Evolutionary conservation across 192 early-diverging fungal species (phyloP).

Genomic region (Podila horticola): DNA sequence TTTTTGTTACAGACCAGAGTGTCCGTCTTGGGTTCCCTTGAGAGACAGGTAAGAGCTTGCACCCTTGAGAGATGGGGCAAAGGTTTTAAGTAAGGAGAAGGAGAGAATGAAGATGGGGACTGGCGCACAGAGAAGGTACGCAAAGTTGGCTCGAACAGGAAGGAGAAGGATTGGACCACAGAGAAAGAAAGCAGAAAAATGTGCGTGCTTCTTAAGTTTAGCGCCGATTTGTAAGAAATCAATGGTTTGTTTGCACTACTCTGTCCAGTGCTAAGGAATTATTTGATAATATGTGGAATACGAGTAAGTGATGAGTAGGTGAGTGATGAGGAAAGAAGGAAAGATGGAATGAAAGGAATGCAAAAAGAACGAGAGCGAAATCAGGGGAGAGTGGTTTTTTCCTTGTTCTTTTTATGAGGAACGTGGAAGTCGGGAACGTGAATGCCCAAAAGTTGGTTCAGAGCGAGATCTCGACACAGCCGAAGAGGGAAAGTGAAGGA

Average conservation of each 20-base stretch:
- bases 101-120: background rate
- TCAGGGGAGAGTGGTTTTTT: background rate
- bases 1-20: too few relatives aligned
- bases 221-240: too few relatives aligned
- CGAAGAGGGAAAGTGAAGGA: too few relatives aligned
- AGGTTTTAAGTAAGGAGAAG: background rate
- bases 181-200: background rate
- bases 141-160: background rate
- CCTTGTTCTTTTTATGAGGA: background rate
- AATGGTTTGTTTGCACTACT: too few relatives aligned
- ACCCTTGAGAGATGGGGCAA: background rate
- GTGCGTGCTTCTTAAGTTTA: too few relatives aligned
- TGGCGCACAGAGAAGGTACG: background rate
- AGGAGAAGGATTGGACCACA: background rate
- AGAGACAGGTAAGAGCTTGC: too few relatives aligned
- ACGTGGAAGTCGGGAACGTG: background rate
- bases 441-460: conserved; percentile 1
- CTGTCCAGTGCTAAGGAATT: too few relatives aligned
- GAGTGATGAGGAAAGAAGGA: too few relatives aligned
- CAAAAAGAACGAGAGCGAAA: background rate
- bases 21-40: too few relatives aligned
- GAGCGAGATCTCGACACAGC: background rate
- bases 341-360: background rate
- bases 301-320: too few relatives aligned
- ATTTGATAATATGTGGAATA: too few relatives aligned